These are phyloP conservation scores for peach (Prunus persica) DNA, from an alignment of 306 rosid species.

Conservation along the genomic window DNA sequence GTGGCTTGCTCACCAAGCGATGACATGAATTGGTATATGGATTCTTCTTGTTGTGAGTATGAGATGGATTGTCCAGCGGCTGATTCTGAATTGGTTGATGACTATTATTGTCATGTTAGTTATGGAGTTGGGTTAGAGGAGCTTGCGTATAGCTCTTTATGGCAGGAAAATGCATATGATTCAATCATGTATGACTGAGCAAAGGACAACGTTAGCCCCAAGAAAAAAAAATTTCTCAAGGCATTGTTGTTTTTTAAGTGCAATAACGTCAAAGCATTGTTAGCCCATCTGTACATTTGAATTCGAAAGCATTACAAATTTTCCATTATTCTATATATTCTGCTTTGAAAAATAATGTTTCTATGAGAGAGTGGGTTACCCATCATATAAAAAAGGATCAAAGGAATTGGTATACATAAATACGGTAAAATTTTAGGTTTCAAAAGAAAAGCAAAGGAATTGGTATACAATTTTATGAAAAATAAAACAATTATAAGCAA, in stretches of 20 bases:
- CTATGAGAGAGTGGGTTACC: no score
- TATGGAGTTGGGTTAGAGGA: slow-evolving; percentile 29
- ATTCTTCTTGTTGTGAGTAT: slow-evolving; percentile 15
- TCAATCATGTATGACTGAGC: slow-evolving; percentile 20
- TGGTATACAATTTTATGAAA: no score
- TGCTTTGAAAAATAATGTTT: no score
- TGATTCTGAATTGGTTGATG: slow-evolving; percentile 2
- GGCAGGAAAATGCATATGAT: slow-evolving; percentile 22
- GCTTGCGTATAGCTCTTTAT: slow-evolving; percentile 6
- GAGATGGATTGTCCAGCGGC: slow-evolving; percentile 13
- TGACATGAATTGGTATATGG: slow-evolving; percentile 33
- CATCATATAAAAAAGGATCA: no score
- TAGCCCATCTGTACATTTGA: not conserved
- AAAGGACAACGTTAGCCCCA: not conserved
- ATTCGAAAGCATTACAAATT: not conserved
- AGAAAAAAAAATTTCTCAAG: no score
- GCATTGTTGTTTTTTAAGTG: no score
- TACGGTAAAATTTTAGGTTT: no score
- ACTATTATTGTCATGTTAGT: slow-evolving; percentile 16
- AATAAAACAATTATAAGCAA: no score
- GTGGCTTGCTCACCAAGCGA: slow-evolving; percentile 26
- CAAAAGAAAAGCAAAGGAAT: no score
- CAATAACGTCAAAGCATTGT: not conserved
- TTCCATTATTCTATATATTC: not conserved
- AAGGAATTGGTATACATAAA: no score